Percentiles rank a stretch among this genome's conserved stretches.
phyloP scores from a whole-genome alignment of 2,329 filamentous ascomycete species.

The Pestalotiopsis sp. region DNA sequence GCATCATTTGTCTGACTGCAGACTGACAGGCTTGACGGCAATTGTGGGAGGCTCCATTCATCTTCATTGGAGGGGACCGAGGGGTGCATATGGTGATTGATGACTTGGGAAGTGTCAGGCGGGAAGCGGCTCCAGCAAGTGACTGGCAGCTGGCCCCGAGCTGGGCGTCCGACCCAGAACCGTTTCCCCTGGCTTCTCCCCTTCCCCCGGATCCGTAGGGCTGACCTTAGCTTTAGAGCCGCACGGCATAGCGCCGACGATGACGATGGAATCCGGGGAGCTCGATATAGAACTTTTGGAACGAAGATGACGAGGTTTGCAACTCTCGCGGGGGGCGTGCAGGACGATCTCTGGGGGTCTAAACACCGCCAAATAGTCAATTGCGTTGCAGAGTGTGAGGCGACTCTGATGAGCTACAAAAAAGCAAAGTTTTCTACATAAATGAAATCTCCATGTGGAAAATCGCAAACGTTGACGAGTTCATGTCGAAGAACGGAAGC shows the following conservation, averaged over 20 bases:
- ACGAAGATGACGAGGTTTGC: constrained; percentile 28
- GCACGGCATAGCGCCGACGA: constrained; percentile 37
- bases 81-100: neutral
- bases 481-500: constrained; percentile 29
- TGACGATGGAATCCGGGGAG: constrained; percentile 34
- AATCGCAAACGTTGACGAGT: constrained; percentile 13
- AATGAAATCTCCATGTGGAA: constrained; percentile 12
- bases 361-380: constrained; percentile 25
- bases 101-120: neutral
- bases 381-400: constrained; percentile 19
- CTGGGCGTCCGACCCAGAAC: neutral
- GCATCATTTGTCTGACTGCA: neutral
- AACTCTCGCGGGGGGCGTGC: constrained; percentile 17
- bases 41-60: neutral
- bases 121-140: neutral
- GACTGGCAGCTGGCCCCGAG: neutral
- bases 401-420: constrained; percentile 21
- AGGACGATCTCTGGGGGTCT: constrained; percentile 7
- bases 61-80: neutral
- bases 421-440: constrained; percentile 10
- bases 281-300: constrained; percentile 23
- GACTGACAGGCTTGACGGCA: neutral
- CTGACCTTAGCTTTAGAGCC: constrained; percentile 38
- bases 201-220: constrained; percentile 30
- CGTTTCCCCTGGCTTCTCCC: neutral